Conservation (phyloP, 352 stramenopile genomes). For the Aphanomyces astaci region DNA sequence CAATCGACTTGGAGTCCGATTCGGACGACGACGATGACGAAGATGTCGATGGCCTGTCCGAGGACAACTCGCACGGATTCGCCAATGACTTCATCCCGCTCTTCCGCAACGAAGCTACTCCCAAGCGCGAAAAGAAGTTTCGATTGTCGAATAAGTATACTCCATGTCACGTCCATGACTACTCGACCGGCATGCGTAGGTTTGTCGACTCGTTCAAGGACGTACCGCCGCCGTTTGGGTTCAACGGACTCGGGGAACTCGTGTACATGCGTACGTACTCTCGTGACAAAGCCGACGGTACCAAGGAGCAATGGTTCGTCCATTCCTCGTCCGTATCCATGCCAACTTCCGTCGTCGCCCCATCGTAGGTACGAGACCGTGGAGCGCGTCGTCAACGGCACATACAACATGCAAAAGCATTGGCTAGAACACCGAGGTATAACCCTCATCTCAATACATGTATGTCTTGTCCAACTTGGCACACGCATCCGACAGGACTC, state of each 20-base stretch:
- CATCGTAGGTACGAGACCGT: conserved; percentile 67
- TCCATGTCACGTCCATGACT: neutral
- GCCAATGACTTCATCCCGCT: conserved; percentile 9
- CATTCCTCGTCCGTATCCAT: neutral
- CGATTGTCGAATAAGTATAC: conserved; percentile 5
- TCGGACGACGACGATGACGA: conserved; percentile 3
- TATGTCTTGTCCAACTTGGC: too few relatives aligned
- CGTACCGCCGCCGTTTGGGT: conserved; percentile 76
- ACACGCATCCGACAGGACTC: conserved; percentile 23
- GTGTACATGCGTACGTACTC: conserved; percentile 91
- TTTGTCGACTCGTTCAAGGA: conserved; percentile 51
- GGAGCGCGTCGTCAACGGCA: conserved; percentile 89
- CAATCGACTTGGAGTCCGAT: neutral
- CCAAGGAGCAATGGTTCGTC: conserved; percentile 74
- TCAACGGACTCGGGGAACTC: conserved; percentile 90
- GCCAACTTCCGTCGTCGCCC: neutral
- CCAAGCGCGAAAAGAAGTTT: conserved; percentile 11
- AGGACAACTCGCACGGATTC: conserved; percentile 3
- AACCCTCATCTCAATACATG: neutral
- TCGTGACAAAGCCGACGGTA: conserved; percentile 65
- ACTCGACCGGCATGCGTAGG: conserved; percentile 1
- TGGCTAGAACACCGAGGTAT: conserved; percentile 43
- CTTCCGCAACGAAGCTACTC: neutral
- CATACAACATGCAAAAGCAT: conserved; percentile 89
- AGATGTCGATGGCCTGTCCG: neutral